These are phyloP conservation scores for Skeletonema marinoi DNA, from an alignment of 108 stramenopile species.

Conservation along the genomic window DNA sequence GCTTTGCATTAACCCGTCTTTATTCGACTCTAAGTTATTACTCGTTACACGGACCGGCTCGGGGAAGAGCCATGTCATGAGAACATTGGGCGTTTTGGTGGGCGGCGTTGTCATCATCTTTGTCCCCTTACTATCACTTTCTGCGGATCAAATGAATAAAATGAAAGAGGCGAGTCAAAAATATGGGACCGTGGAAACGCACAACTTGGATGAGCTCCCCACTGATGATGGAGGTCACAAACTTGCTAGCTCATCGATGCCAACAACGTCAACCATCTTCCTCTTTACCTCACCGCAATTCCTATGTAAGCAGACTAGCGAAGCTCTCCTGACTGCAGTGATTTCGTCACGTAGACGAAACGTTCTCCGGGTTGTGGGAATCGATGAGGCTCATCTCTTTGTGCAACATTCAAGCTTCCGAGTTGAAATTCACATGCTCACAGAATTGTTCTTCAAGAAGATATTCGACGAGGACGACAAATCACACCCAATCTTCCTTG, in stretches of 20 bases:
- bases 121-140: neutral
- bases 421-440: neutral
- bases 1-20: neutral
- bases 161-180: neutral
- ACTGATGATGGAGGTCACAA: too few species aligned
- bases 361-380: neutral
- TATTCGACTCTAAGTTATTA: neutral
- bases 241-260: neutral
- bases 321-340: neutral
- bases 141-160: neutral
- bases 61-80: neutral
- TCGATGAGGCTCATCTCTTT: too few species aligned
- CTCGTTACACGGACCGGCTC: neutral
- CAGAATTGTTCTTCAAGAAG: neutral
- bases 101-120: neutral
- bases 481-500: neutral
- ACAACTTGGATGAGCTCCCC: neutral
- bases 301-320: neutral
- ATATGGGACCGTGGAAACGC: neutral
- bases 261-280: neutral
- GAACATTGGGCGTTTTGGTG: neutral
- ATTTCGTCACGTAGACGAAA: neutral
- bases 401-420: neutral
- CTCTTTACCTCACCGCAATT: neutral
- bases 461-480: neutral